A percentile compares a stretch with the other conserved stretches of the same genome.
phyloP scores from a whole-genome alignment of 805 yeast genomes.

The Yarrowia sp. region DNA sequence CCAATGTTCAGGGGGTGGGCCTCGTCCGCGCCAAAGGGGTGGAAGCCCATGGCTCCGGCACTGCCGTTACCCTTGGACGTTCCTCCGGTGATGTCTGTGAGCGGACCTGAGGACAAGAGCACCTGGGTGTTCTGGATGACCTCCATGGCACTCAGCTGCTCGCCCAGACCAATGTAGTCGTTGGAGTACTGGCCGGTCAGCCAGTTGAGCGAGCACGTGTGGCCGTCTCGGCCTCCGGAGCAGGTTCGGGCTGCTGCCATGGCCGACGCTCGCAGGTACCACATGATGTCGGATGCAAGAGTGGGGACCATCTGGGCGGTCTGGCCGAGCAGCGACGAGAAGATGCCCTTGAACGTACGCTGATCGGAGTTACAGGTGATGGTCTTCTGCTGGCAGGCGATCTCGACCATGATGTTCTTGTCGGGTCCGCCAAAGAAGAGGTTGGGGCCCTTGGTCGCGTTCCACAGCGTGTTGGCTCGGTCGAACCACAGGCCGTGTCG shows the following conservation, averaged over 20 bases:
- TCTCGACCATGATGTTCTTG: slow-evolving; percentile 59
- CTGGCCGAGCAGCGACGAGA: slow-evolving; percentile 61
- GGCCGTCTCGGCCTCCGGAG: slow-evolving; percentile 75
- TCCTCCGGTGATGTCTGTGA: slow-evolving; percentile 64
- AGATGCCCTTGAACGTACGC: slow-evolving; percentile 69
- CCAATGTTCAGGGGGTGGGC: slow-evolving; percentile 29
- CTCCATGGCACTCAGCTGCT: slow-evolving; percentile 78
- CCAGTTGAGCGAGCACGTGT: slow-evolving; percentile 84
- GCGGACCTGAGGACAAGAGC: slow-evolving; percentile 52
- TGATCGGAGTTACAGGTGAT: slow-evolving; percentile 68
- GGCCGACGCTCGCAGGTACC: slow-evolving; percentile 53
- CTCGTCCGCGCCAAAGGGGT: slow-evolving; percentile 20
- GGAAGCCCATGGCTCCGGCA: slow-evolving; percentile 51
- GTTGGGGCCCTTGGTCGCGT: slow-evolving; percentile 46
- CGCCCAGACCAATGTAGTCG: slow-evolving; percentile 68
- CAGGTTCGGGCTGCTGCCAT: slow-evolving; percentile 75
- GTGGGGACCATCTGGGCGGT: slow-evolving; percentile 61
- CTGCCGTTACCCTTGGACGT: slow-evolving; percentile 63
- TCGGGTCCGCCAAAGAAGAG: slow-evolving; percentile 44
- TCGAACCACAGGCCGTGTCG: slow-evolving; percentile 57
- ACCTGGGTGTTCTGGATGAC: slow-evolving; percentile 50
- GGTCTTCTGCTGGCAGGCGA: slow-evolving; percentile 60
- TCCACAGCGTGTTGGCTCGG: slow-evolving; percentile 51
- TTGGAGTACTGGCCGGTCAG: slow-evolving; percentile 58
- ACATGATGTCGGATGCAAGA: slow-evolving; percentile 44